phyloP scores from a whole-genome alignment of 306 rosid genomes.

The Prunus campanulata region DNA sequence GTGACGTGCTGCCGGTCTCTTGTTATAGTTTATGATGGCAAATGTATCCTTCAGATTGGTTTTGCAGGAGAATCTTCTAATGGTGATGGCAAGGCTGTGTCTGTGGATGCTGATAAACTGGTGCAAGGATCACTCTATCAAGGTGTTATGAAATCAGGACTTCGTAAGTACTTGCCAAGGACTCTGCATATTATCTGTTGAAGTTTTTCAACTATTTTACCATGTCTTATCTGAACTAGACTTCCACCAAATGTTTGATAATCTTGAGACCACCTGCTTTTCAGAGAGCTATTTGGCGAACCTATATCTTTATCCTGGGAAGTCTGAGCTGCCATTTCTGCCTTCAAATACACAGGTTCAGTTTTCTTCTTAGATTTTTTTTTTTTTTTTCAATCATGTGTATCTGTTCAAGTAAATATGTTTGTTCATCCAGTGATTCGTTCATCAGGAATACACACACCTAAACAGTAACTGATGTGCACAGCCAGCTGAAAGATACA shows the following conservation, averaged over 20 bases:
- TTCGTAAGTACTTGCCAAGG: slow-evolving; percentile 58
- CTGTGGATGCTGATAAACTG: slow-evolving; percentile 64
- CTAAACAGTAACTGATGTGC: not conserved
- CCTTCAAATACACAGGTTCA: slow-evolving; percentile 90
- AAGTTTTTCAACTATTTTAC: slow-evolving; percentile 11
- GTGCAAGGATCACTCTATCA: slow-evolving; percentile 68
- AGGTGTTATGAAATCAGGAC: slow-evolving; percentile 69
- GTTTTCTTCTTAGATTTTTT: not conserved
- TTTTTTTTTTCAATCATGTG: not conserved
- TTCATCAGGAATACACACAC: not conserved
- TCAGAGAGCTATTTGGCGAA: slow-evolving; percentile 92
- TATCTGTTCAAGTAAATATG: not conserved
- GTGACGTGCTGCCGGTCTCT: slow-evolving; percentile 79
- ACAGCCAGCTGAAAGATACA: not conserved
- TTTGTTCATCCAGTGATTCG: not conserved
- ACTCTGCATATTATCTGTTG: slow-evolving; percentile 13
- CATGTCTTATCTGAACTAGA: slow-evolving; percentile 9
- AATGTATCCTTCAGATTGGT: slow-evolving; percentile 76
- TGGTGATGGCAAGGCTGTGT: slow-evolving; percentile 49
- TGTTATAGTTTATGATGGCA: slow-evolving; percentile 65
- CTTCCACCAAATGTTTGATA: slow-evolving; percentile 4
- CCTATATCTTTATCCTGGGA: slow-evolving; percentile 88
- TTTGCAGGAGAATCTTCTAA: slow-evolving; percentile 55
- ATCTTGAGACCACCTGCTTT: slow-evolving; percentile 19
- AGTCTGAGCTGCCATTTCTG: slow-evolving; percentile 86